Percentiles rank a stretch among this genome's conserved stretches.
Conservation (phyloP, 495 filamentous ascomycete genomes). For the Halenospora varia region DNA sequence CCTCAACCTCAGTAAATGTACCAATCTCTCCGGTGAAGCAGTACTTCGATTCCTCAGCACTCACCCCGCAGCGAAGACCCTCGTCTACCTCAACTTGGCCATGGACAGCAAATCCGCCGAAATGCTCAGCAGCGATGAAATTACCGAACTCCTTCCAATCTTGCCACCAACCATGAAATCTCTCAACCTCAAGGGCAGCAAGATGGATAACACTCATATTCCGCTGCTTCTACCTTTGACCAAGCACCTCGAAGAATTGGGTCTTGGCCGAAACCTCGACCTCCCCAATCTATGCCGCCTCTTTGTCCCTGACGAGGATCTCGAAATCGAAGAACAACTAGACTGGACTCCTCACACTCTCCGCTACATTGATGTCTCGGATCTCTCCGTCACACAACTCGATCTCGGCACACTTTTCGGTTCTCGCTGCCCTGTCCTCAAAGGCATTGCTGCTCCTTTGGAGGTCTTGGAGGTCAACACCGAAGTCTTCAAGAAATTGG, state of each 20-base stretch:
- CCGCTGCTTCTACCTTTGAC: conserved; percentile 63
- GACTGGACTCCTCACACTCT: conserved; percentile 60
- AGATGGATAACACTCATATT: conserved; percentile 62
- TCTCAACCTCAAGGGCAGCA: conserved; percentile 73
- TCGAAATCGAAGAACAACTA: conserved; percentile 25
- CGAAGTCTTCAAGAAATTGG: conserved; percentile 47
- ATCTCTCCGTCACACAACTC: conserved; percentile 58
- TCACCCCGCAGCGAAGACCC: conserved; percentile 64
- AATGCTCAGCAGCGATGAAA: conserved; percentile 60
- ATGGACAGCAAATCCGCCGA: conserved; percentile 72
- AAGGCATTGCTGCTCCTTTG: conserved; percentile 55
- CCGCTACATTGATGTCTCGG: conserved; percentile 69
- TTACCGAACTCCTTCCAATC: conserved; percentile 61
- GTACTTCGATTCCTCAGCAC: conserved; percentile 70
- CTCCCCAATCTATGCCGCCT: conserved; percentile 59
- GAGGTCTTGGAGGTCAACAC: conserved; percentile 77
- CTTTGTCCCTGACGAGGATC: conserved; percentile 43
- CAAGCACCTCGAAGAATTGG: conserved; percentile 77
- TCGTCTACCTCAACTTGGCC: conserved; percentile 73
- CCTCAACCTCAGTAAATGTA: conserved; percentile 76
- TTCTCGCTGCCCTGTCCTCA: conserved; percentile 55
- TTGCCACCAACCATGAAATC: conserved; percentile 68
- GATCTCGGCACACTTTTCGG: conserved; percentile 58
- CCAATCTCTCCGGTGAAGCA: conserved; percentile 56
- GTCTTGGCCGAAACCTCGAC: conserved; percentile 65